These are phyloP conservation scores for Xylaria sp. DNA, from an alignment of 2,329 filamentous ascomycete genomes.

Conservation along the genomic window DNA sequence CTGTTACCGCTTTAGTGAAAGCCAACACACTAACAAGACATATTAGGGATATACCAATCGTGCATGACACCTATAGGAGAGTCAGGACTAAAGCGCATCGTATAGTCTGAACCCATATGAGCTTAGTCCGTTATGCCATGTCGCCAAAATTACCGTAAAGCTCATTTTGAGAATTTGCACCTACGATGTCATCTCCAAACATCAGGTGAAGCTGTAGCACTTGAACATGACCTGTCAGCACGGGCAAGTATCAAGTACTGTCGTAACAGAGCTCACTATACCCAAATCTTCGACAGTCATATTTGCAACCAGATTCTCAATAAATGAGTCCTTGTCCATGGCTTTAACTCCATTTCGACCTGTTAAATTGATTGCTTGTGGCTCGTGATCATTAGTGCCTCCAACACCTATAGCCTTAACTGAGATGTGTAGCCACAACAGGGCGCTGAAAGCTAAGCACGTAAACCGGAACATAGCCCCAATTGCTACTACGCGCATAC, in stretches of 20 bases:
- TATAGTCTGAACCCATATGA: conserved; percentile 44
- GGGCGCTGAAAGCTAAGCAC: conserved; percentile 8
- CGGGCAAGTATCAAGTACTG: background rate
- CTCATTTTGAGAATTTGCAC: conserved; percentile 52
- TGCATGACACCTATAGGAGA: conserved; percentile 56
- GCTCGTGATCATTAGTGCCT: background rate
- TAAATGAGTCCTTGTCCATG: conserved; percentile 43
- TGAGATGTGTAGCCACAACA: conserved; percentile 11
- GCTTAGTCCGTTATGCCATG: conserved; percentile 3
- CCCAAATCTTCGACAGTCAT: conserved; percentile 51
- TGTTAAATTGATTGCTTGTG: background rate
- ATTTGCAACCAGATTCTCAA: conserved; percentile 46
- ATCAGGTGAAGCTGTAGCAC: conserved; percentile 58
- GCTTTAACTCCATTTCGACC: background rate
- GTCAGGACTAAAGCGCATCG: conserved; percentile 52
- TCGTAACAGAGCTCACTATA: conserved; percentile 23
- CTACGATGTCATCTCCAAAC: conserved; percentile 57
- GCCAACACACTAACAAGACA: background rate
- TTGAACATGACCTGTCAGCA: conserved; percentile 34
- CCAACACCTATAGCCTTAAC: background rate
- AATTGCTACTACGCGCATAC: background rate
- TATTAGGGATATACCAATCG: conserved; percentile 49
- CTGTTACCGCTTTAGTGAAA: conserved; percentile 28
- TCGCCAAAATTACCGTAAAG: conserved; percentile 48
- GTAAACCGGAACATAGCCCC: conserved; percentile 18